Base-by-base conservation (phyloP, 257 asterid genomes). In the Linaria vulgaris region DNA sequence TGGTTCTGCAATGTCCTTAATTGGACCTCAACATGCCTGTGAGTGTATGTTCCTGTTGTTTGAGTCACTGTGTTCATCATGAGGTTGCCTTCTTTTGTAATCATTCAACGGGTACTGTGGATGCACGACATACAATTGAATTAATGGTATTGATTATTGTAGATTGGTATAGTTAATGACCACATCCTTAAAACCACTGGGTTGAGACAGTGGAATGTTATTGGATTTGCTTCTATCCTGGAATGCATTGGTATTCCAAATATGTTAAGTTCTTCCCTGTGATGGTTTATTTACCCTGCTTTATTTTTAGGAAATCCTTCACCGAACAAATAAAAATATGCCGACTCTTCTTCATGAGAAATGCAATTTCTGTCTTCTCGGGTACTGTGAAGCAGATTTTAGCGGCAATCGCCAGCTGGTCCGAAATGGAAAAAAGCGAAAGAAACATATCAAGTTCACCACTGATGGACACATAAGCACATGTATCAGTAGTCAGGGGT, bases 321-420 rank as follows among this genome's bases (percentile, higher is more conserved):
- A 67, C 48, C 66, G 74, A 71, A 78, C 78, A 71, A 82, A 84
- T 79, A 65, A 77, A 72, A 81, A 69, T 38, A 76, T 87, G 94
- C 89, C 90, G 44, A 53, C 72, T 47, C 50, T 63, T 75, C 88
- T 85, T 58, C 91, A 87, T 72, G 94, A 80, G 66, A 80, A 83
- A 61, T 72, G 82, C 64, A 65, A 70, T 57, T 72, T 90, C 60
- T 81, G 85, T 62, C 68, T 87, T 63, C 80, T 94, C 53, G 99
- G 99, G 68, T 77, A 59, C 73, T 73, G 65, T 68, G 82, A 69
- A 60, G 64, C 75, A 58, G 83, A 78, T 64, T 45, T 22, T 22
- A 60, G 79, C 44, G 75, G 67, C 61, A 75, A 69, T 41, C 69
- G 69, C 27, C 67, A 63, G 60, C 56, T 60, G 64, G 73, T 31